These are phyloP conservation scores for Myochromella boudieri DNA, from an alignment of 768 basidiomycete genomes.

Conservation along the genomic window DNA sequence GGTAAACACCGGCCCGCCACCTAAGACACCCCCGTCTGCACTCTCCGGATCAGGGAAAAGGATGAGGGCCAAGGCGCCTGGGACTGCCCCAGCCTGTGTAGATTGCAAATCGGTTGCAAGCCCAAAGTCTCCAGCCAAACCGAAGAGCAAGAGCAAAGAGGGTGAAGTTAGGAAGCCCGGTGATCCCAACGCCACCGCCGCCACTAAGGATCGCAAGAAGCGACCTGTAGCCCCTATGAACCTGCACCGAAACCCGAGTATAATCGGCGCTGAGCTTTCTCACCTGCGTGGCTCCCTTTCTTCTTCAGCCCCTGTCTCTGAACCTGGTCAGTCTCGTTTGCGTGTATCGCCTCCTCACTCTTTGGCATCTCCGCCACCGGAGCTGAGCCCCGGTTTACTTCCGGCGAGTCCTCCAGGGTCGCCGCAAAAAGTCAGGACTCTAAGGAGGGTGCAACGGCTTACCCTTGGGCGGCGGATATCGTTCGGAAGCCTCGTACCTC, in stretches of 20 bases:
- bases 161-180: neutral
- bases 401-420: slow-evolving; percentile 11
- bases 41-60: slow-evolving; percentile 20
- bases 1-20: slow-evolving; percentile 22
- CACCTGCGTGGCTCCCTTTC: slow-evolving; percentile 25
- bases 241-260: slow-evolving; percentile 59
- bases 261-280: slow-evolving; percentile 67
- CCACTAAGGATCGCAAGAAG: slow-evolving; percentile 7
- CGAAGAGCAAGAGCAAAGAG: slow-evolving; percentile 11
- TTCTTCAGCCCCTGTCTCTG: slow-evolving; percentile 14
- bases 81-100: slow-evolving; percentile 18
- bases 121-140: slow-evolving; percentile 26
- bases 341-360: slow-evolving; percentile 14
- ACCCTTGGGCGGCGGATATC: slow-evolving; percentile 60
- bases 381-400: slow-evolving; percentile 8
- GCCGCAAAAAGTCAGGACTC: slow-evolving; percentile 37
- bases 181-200: neutral
- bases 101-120: slow-evolving; percentile 13
- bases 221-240: slow-evolving; percentile 42
- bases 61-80: slow-evolving; percentile 21
- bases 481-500: slow-evolving; percentile 52
- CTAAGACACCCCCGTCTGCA: slow-evolving; percentile 18
- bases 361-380: slow-evolving; percentile 5
- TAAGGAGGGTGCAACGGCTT: slow-evolving; percentile 50
- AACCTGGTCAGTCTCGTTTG: slow-evolving; percentile 3